phyloP scores from a whole-genome alignment of 768 basidiomycete genomes.

The Suillus variegatus region DNA sequence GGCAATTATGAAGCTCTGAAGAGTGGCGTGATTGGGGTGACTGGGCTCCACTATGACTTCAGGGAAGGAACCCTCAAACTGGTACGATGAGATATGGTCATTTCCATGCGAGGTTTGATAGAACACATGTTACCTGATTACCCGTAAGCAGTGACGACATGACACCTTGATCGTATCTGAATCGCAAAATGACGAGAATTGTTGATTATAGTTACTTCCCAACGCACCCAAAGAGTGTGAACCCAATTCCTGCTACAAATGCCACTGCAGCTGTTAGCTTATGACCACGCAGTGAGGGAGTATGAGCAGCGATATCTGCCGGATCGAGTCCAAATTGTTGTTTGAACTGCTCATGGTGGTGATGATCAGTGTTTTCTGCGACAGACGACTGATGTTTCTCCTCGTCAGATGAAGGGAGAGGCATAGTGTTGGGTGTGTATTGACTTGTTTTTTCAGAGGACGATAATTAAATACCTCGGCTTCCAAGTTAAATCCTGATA shows the following conservation, averaged over 20 bases:
- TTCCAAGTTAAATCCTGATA: background rate
- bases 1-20: constrained; percentile 41
- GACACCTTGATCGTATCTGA: constrained; percentile 44
- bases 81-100: background rate
- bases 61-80: constrained; percentile 43
- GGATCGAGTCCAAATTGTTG: constrained; percentile 1
- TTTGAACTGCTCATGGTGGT: constrained; percentile 1
- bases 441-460: background rate
- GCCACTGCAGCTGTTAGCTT: constrained; percentile 27
- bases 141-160: constrained; percentile 43
- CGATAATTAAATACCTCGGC: background rate
- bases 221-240: constrained; percentile 39
- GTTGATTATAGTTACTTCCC: background rate
- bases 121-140: constrained; percentile 21
- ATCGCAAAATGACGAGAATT: background rate
- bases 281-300: constrained; percentile 28
- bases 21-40: constrained; percentile 32
- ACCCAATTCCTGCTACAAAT: constrained; percentile 38
- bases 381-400: constrained; percentile 1
- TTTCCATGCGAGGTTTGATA: too few species aligned
- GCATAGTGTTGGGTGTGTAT: constrained; percentile 1
- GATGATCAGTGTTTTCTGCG: background rate
- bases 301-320: constrained; percentile 21
- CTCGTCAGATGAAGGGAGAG: constrained; percentile 1
- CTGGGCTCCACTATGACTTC: constrained; percentile 30